These are phyloP conservation scores for Wickerhamomyces queroliae DNA, from an alignment of 805 yeast genomes.

Conservation along the genomic window DNA sequence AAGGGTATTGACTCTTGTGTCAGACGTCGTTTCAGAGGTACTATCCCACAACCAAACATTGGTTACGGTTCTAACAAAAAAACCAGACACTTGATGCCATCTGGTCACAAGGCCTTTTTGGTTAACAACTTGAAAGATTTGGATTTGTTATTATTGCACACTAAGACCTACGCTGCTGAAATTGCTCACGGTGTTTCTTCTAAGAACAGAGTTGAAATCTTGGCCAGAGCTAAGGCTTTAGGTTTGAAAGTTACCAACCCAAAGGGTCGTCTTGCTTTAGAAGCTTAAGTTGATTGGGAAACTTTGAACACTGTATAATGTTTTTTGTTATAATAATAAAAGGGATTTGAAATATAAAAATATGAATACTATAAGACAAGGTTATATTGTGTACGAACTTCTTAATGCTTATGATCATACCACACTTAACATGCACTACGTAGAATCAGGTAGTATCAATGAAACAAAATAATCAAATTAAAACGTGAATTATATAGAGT, in stretches of 20 bases:
- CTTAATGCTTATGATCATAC: constrained; percentile 20
- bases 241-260: constrained; percentile 99
- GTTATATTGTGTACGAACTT: constrained; percentile 7
- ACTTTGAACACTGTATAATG: constrained; percentile 1
- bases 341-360: neutral
- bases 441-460: too few relatives aligned
- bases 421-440: too few relatives aligned
- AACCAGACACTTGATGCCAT: constrained; percentile 92
- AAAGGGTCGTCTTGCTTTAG: constrained; percentile 95
- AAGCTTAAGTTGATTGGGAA: constrained; percentile 59
- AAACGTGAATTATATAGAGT: too few relatives aligned
- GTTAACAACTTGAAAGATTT: constrained; percentile 91
- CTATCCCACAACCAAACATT: constrained; percentile 97
- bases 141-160: constrained; percentile 93
- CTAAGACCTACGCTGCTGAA: constrained; percentile 99
- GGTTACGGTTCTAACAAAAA: constrained; percentile 99
- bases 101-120: constrained; percentile 96
- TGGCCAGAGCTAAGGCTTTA: constrained; percentile 95
- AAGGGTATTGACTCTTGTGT: constrained; percentile 99
- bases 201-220: constrained; percentile 94
- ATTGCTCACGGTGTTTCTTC: constrained; percentile 98
- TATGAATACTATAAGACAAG: neutral
- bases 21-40: constrained; percentile 99
- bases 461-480: too few relatives aligned
- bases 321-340: neutral